These are phyloP conservation scores for Xylaria telfairii DNA, from an alignment of 495 filamentous ascomycete genomes.

Conservation along the genomic window DNA sequence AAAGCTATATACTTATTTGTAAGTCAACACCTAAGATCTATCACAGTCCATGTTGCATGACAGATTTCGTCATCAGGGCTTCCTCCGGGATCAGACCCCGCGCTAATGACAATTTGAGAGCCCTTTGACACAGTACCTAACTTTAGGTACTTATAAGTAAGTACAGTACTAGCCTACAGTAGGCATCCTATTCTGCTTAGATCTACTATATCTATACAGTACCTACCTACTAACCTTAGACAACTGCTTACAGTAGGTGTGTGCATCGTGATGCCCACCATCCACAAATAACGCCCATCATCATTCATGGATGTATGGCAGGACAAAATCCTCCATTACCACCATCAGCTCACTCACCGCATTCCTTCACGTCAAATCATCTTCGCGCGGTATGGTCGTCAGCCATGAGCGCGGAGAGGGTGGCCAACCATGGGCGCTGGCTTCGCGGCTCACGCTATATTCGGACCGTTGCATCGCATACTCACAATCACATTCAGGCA, in stretches of 20 bases:
- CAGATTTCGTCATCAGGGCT: slow-evolving; percentile 4
- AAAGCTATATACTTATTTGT: too few species aligned
- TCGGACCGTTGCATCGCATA: slow-evolving; percentile 15
- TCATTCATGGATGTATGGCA: too few species aligned
- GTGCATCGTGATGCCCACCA: neutral
- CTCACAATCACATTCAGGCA: neutral
- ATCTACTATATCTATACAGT: too few species aligned
- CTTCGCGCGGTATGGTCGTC: slow-evolving; percentile 1
- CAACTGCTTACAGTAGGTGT: neutral
- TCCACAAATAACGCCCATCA: slow-evolving; percentile 2
- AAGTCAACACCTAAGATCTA: too few species aligned
- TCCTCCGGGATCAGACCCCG: slow-evolving; percentile 15
- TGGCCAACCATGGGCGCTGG: slow-evolving; percentile 9
- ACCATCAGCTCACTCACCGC: slow-evolving; percentile 18
- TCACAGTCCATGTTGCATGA: neutral
- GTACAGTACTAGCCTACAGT: too few species aligned
- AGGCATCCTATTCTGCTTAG: too few species aligned
- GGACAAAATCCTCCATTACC: slow-evolving; percentile 1
- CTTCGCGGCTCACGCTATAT: slow-evolving; percentile 13
- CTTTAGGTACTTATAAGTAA: too few species aligned
- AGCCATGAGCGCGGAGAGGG: slow-evolving; percentile 6
- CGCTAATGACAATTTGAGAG: neutral
- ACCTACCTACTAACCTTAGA: neutral
- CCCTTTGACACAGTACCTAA: too few species aligned
- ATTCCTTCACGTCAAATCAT: slow-evolving; percentile 9